phyloP scores from a whole-genome alignment of 352 stramenopile genomes.

The Phytopythium helicoides region DNA sequence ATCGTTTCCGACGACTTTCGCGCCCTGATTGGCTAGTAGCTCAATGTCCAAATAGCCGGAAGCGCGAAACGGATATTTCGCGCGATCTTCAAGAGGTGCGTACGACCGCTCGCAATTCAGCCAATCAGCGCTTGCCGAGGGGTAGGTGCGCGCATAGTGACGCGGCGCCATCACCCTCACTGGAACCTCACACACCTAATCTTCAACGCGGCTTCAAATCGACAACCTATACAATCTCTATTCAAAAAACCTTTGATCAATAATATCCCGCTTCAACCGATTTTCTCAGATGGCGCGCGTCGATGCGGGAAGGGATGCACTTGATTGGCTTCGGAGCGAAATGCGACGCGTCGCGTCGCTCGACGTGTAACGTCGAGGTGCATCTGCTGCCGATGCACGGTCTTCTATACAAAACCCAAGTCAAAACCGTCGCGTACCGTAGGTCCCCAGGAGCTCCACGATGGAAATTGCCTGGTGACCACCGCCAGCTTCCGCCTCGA shows the following conservation, averaged over 20 bases:
- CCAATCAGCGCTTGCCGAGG: constrained; percentile 16
- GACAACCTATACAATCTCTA: not conserved
- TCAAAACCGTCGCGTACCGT: not conserved
- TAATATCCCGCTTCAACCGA: too few relatives aligned
- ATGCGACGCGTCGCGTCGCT: constrained; percentile 8
- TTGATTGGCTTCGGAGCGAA: constrained; percentile 7
- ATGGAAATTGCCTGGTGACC: not conserved
- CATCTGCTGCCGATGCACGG: not conserved
- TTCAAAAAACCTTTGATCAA: too few relatives aligned
- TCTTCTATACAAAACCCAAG: not conserved
- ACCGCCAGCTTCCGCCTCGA: not conserved
- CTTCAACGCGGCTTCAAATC: constrained; percentile 13
- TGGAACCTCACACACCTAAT: not conserved
- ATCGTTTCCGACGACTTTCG: not conserved
- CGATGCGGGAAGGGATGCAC: not conserved
- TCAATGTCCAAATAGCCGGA: not conserved
- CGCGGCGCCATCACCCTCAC: constrained; percentile 19
- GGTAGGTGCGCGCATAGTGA: constrained; percentile 13
- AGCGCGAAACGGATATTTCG: constrained; percentile 2
- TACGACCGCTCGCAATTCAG: not conserved
- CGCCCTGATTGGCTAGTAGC: not conserved
- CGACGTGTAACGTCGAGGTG: constrained; percentile 7
- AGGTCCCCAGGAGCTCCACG: not conserved
- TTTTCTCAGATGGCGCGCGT: too few relatives aligned
- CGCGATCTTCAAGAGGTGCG: constrained; percentile 2